Conservation (phyloP, 225 moss, liverwort and hornwort species). For the Physcomitrellopsis africana region DNA sequence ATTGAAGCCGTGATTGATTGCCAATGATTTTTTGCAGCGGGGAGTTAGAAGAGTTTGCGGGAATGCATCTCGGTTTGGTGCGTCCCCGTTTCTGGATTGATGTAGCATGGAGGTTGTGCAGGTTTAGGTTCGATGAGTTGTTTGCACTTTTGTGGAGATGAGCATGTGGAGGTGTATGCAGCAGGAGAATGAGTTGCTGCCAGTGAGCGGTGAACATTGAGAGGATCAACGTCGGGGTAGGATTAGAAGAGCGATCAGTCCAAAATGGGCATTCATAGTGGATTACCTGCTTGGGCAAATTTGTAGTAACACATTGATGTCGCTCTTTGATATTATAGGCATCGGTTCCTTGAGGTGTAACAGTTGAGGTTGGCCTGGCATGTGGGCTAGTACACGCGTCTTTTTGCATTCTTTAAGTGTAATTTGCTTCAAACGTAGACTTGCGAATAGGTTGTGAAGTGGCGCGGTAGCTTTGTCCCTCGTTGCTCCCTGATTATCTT, state of each 20-base stretch:
- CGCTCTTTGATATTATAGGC: not conserved
- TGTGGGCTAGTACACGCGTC: not conserved
- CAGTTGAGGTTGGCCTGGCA: not conserved
- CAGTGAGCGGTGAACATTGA: not conserved
- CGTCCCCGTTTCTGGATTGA: not conserved
- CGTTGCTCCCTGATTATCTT: constrained; percentile 30
- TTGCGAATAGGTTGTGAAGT: not conserved
- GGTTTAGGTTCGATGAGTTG: not conserved
- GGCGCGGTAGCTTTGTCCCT: not conserved
- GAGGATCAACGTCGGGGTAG: constrained; percentile 16
- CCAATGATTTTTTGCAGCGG: constrained; percentile 1
- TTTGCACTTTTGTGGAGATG: not conserved
- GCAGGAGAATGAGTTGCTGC: constrained; percentile 1
- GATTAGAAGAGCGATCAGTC: not conserved
- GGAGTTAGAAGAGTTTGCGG: not conserved
- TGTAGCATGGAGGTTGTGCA: not conserved
- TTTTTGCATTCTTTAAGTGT: constrained; percentile 17
- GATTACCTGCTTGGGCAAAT: not conserved
- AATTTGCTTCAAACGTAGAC: not conserved
- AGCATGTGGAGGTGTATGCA: constrained; percentile 6
- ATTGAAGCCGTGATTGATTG: not conserved
- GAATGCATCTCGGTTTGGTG: not conserved
- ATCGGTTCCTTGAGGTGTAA: not conserved
- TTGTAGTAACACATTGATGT: not conserved
- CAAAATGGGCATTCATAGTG: not conserved